phyloP scores from a whole-genome alignment of 2,329 filamentous ascomycete species.

The Exserohilum turcica region DNA sequence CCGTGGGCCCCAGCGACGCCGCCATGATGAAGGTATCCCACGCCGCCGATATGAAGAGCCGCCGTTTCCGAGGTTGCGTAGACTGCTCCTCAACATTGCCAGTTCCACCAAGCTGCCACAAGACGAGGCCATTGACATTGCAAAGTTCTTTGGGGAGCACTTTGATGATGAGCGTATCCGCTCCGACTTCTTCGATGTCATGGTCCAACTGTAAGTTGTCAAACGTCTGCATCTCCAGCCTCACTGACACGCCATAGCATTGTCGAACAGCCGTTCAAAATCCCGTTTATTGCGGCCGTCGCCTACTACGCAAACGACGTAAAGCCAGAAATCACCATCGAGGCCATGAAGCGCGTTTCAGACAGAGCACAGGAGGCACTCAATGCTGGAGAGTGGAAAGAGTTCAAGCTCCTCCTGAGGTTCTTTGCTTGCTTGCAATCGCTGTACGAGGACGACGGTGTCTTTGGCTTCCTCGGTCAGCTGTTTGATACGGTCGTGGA shows the following conservation, averaged over 20 bases:
- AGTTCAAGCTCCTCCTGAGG: slow-evolving; percentile 87
- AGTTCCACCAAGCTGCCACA: slow-evolving; percentile 45
- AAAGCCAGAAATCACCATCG: slow-evolving; percentile 73
- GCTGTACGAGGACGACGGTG: slow-evolving; percentile 78
- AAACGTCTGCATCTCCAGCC: neutral
- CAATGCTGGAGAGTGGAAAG: slow-evolving; percentile 78
- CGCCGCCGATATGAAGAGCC: slow-evolving; percentile 46
- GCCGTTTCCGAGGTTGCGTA: slow-evolving; percentile 41
- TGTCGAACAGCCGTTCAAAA: slow-evolving; percentile 93
- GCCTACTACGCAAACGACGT: slow-evolving; percentile 78
- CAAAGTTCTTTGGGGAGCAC: slow-evolving; percentile 75
- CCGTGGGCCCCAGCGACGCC: slow-evolving; percentile 40
- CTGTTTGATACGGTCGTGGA: slow-evolving; percentile 92
- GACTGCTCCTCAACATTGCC: slow-evolving; percentile 46
- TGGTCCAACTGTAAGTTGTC: slow-evolving; percentile 69
- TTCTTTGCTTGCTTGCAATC: slow-evolving; percentile 86
- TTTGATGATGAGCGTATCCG: slow-evolving; percentile 77
- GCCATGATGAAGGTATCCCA: slow-evolving; percentile 33
- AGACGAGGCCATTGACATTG: slow-evolving; percentile 46
- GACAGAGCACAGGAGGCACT: slow-evolving; percentile 70
- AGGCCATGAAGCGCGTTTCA: slow-evolving; percentile 69
- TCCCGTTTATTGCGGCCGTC: slow-evolving; percentile 88
- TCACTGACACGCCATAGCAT: slow-evolving; percentile 53
- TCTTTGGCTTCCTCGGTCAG: slow-evolving; percentile 84
- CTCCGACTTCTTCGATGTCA: slow-evolving; percentile 72